Percentiles rank a stretch among this genome's conserved stretches.
phyloP scores from a whole-genome alignment of 768 basidiomycete genomes.

The Xanthoconium stramineum region DNA sequence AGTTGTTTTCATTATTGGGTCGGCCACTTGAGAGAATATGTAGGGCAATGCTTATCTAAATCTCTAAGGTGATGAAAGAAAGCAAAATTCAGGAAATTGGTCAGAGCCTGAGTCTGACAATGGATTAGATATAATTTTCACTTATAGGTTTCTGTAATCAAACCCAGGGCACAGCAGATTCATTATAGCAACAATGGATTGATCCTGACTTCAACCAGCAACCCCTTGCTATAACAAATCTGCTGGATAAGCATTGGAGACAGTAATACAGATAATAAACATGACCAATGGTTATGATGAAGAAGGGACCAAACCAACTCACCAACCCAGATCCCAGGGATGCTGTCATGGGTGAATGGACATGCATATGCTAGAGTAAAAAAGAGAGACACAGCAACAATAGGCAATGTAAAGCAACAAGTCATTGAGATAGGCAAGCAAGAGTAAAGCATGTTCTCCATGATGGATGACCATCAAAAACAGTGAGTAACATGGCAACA shows the following conservation, averaged over 20 bases:
- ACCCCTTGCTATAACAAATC: too few relatives aligned
- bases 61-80: too few relatives aligned
- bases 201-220: too few relatives aligned
- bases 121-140: too few relatives aligned
- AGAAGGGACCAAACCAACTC: conserved; percentile 14
- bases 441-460: conserved; percentile 22
- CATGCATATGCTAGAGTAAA: conserved; percentile 10
- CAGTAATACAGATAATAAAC: conserved; percentile 8
- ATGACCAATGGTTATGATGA: conserved; percentile 17
- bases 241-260: not conserved
- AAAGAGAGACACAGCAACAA: conserved; percentile 6
- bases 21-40: too few relatives aligned
- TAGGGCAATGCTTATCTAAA: too few relatives aligned
- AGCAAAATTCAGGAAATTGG: too few relatives aligned
- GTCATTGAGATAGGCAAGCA: conserved; percentile 10
- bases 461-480: conserved; percentile 13
- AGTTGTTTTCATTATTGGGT: too few relatives aligned
- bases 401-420: conserved; percentile 9
- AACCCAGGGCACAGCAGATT: too few relatives aligned
- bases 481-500: conserved; percentile 16
- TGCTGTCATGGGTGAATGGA: conserved; percentile 5
- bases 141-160: too few relatives aligned
- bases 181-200: too few relatives aligned
- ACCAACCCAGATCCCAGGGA: conserved; percentile 10
- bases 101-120: too few relatives aligned